Conservation (phyloP, 371 early-diverging fungal species). For the Apophysomyces ossiformis region DNA sequence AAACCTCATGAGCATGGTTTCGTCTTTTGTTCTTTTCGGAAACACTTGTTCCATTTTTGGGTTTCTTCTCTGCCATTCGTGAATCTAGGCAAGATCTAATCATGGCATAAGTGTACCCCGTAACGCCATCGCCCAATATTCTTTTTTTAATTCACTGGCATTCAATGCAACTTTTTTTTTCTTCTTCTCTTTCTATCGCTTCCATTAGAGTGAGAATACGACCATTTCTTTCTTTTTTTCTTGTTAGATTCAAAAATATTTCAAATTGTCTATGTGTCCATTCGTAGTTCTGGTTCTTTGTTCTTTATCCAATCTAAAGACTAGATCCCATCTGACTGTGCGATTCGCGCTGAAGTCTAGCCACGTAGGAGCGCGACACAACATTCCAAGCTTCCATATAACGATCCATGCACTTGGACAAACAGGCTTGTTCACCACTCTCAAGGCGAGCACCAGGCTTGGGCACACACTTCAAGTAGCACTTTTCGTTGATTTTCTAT, state of each 20-base stretch:
- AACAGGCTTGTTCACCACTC: constrained; percentile 74
- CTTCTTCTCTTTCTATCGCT: background rate
- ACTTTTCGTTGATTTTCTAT: constrained; percentile 85
- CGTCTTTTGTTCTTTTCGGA: no score
- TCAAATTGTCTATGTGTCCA: constrained; percentile 5
- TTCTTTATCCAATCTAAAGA: constrained; percentile 19
- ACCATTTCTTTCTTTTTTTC: background rate
- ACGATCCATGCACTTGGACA: constrained; percentile 86
- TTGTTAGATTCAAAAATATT: background rate
- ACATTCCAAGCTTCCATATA: constrained; percentile 90
- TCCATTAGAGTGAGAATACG: background rate
- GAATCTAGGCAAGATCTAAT: no score
- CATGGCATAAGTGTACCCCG: no score
- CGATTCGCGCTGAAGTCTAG: constrained; percentile 72
- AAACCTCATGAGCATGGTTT: no score
- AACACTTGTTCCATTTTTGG: no score
- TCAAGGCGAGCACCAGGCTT: constrained; percentile 76
- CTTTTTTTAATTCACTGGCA: no score
- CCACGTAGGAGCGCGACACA: constrained; percentile 78
- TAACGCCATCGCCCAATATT: no score
- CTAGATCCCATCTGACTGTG: constrained; percentile 47
- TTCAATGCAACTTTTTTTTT: background rate
- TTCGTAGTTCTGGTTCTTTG: no score
- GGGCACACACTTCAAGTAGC: constrained; percentile 82
- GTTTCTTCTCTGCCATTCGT: no score